These are phyloP conservation scores for Lecanicillium sp. DNA, from an alignment of 2,329 filamentous ascomycete genomes.

Conservation along the genomic window DNA sequence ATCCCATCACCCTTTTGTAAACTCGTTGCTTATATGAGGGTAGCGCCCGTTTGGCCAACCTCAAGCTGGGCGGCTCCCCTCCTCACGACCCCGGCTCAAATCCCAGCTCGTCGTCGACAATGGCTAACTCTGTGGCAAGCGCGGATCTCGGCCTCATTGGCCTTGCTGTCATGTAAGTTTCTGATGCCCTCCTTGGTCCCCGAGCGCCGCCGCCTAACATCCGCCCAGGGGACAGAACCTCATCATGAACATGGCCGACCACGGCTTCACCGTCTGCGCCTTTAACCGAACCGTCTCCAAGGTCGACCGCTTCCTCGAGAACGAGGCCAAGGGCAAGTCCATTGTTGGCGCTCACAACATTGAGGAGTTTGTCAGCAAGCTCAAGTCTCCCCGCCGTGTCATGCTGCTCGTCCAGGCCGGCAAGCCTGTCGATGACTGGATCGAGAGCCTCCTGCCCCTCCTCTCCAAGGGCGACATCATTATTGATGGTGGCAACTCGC, in stretches of 20 bases:
- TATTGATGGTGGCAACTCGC: conserved; percentile 94
- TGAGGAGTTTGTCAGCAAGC: conserved; percentile 91
- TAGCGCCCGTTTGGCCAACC: conserved; percentile 69
- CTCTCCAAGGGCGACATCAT: conserved; percentile 90
- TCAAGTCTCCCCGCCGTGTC: conserved; percentile 93
- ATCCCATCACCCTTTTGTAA: too few relatives aligned
- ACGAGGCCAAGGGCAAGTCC: conserved; percentile 92
- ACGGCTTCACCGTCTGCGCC: conserved; percentile 93
- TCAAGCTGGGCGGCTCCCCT: conserved; percentile 49
- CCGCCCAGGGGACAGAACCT: conserved; percentile 65
- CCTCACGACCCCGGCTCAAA: conserved; percentile 35
- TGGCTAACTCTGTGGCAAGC: conserved; percentile 52
- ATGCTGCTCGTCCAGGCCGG: conserved; percentile 99
- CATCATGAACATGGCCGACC: conserved; percentile 83
- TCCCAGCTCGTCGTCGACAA: conserved; percentile 26
- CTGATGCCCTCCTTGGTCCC: background rate
- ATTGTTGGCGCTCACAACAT: conserved; percentile 89
- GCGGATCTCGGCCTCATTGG: conserved; percentile 89
- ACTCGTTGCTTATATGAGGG: conserved; percentile 14
- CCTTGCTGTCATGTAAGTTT: conserved; percentile 76
- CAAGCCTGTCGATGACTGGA: conserved; percentile 97
- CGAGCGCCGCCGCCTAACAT: conserved; percentile 8
- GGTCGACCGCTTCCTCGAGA: conserved; percentile 88
- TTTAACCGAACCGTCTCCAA: conserved; percentile 99
- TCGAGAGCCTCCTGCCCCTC: conserved; percentile 83